These are phyloP conservation scores for Hsuehochloa calcarea DNA, from an alignment of 176 grass and related monocot species.

Conservation along the genomic window DNA sequence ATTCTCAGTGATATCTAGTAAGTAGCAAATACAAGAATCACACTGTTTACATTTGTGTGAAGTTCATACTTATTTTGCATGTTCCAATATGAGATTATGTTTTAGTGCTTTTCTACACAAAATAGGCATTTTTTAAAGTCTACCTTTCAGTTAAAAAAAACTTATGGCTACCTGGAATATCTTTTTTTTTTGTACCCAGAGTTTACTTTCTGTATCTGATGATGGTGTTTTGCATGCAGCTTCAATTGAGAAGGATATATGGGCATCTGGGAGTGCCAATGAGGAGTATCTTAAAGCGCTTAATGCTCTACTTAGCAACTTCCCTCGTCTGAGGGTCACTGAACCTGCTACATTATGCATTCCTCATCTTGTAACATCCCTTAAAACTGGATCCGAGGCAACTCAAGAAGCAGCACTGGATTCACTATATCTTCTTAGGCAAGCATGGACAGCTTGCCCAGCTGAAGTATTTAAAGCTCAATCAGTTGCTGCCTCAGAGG, in stretches of 20 bases:
- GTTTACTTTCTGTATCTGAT: conserved; percentile 22
- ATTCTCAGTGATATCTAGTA: background rate
- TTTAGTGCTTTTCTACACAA: background rate
- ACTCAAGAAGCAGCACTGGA: conserved; percentile 97
- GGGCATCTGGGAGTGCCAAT: conserved; percentile 85
- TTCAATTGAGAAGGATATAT: conserved; percentile 98
- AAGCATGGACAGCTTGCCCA: conserved; percentile 95
- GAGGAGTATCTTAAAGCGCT: conserved; percentile 99
- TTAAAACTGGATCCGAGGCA: conserved; percentile 94
- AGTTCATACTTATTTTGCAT: background rate
- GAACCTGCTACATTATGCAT: conserved; percentile 94
- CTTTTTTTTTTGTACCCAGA: background rate
- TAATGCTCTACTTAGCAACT: conserved; percentile 87
- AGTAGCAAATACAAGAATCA: conserved; percentile 13
- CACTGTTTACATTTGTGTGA: background rate
- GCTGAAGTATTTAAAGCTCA: conserved; percentile 97
- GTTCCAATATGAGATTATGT: background rate
- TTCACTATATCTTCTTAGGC: conserved; percentile 92
- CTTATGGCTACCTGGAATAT: conserved; percentile 12
- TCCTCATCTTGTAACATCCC: conserved; percentile 89
- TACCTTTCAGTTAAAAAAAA: background rate
- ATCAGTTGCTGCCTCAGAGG: conserved; percentile 91
- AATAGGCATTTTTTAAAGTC: background rate
- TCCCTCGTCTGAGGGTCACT: conserved; percentile 93
- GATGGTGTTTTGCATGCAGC: conserved; percentile 55